phyloP scores from a whole-genome alignment of 2,329 filamentous ascomycete species.

The Remersonia thermophila region DNA sequence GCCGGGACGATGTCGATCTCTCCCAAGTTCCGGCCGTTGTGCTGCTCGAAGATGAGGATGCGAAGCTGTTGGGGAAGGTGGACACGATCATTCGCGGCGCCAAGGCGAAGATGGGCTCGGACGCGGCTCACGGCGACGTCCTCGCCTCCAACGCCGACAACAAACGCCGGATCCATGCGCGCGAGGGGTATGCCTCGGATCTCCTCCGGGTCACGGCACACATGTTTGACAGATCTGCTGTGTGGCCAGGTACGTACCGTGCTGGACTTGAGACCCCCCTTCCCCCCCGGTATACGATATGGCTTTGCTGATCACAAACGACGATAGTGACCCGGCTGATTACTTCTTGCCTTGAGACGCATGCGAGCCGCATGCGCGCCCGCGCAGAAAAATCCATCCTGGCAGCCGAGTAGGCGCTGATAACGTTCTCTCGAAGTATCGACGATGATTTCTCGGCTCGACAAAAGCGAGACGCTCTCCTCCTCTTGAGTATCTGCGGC shows the following conservation, averaged over 20 bases:
- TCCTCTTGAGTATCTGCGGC: no score
- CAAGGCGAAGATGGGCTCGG: constrained; percentile 64
- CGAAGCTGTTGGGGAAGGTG: constrained; percentile 72
- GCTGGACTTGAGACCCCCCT: neutral
- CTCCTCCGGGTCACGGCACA: constrained; percentile 73
- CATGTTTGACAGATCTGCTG: constrained; percentile 76
- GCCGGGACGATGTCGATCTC: constrained; percentile 69
- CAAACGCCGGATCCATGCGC: constrained; percentile 38
- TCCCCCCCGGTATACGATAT: neutral
- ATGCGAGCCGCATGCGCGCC: constrained; percentile 38
- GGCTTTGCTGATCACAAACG: constrained; percentile 8
- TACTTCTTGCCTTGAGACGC: constrained; percentile 41
- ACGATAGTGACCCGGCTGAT: constrained; percentile 43
- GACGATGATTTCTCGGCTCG: no score
- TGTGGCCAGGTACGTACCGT: constrained; percentile 68
- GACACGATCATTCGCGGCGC: constrained; percentile 64
- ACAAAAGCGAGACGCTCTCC: no score
- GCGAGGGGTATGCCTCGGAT: constrained; percentile 72
- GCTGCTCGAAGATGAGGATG: constrained; percentile 83
- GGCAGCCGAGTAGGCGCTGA: constrained; percentile 24
- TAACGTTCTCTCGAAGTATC: no score
- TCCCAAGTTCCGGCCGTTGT: constrained; percentile 74
- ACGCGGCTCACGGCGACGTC: constrained; percentile 38
- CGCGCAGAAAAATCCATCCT: constrained; percentile 41
- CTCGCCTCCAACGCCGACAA: constrained; percentile 32